Evolutionary conservation across 73 alveolate genomes (phyloP).

Genomic region (Paramecium bursaria): DNA sequence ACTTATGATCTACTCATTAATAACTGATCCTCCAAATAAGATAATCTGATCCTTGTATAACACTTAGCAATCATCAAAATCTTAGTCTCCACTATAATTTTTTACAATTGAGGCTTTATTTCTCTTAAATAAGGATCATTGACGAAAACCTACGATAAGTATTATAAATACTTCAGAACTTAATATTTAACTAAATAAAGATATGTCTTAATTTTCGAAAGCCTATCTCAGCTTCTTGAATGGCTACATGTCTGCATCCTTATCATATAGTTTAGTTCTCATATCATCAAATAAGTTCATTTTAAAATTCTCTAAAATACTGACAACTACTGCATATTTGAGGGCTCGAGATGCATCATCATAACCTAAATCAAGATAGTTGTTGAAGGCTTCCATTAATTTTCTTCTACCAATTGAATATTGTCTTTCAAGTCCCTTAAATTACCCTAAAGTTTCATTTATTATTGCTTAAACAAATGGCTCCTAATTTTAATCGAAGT

Average conservation of each 20-base stretch:
- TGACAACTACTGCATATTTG: constrained; percentile 29
- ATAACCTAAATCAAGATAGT: not conserved
- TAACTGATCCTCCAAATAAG: not conserved
- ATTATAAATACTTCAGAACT: constrained; percentile 8
- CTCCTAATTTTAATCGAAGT: no score
- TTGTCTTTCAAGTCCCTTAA: constrained; percentile 38
- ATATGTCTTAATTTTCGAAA: constrained; percentile 31
- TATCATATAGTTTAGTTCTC: constrained; percentile 45
- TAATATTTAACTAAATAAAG: not conserved
- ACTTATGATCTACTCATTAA: not conserved
- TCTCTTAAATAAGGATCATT: constrained; percentile 3
- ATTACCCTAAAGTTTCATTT: constrained; percentile 24
- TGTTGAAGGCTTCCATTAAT: constrained; percentile 36
- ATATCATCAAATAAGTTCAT: constrained; percentile 54
- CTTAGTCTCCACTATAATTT: constrained; percentile 22
- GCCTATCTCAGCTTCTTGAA: constrained; percentile 27
- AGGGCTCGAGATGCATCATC: constrained; percentile 20
- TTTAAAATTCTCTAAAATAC: constrained; percentile 41
- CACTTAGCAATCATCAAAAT: constrained; percentile 22
- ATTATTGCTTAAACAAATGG: constrained; percentile 17
- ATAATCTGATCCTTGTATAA: not conserved
- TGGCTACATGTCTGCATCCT: not conserved
- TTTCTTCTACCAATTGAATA: constrained; percentile 28
- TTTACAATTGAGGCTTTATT: constrained; percentile 5
- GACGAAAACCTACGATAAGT: not conserved